Evolutionary conservation across 257 asterid genomes (phyloP).

Genomic region (Nicotiana sylvestris): DNA sequence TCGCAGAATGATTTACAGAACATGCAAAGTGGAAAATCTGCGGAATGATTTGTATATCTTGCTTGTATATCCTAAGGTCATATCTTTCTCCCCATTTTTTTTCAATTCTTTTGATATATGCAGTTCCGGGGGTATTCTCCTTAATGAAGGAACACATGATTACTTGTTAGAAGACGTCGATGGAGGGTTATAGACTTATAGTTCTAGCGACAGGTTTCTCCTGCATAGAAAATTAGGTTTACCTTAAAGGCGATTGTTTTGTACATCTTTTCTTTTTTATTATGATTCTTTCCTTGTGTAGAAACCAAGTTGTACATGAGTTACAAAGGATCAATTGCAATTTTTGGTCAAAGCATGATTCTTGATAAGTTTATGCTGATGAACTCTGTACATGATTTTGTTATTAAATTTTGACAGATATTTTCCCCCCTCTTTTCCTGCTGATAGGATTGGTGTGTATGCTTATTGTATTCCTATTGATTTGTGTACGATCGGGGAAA

Average conservation of each 20-base stretch:
- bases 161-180: slow-evolving; percentile 19
- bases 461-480: neutral
- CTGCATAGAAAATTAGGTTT: slow-evolving; percentile 23
- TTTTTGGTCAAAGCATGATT: slow-evolving; percentile 22
- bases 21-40: slow-evolving; percentile 26
- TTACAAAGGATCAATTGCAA: slow-evolving; percentile 21
- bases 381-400: neutral
- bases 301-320: slow-evolving; percentile 32
- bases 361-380: neutral
- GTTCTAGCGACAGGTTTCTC: slow-evolving; percentile 18
- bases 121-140: slow-evolving; percentile 17
- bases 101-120: slow-evolving; percentile 31
- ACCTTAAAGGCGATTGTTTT: slow-evolving; percentile 20
- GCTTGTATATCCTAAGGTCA: slow-evolving; percentile 26
- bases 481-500: too few relatives aligned
- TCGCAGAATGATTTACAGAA: slow-evolving; percentile 59
- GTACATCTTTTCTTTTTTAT: slow-evolving; percentile 3
- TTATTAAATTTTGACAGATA: neutral
- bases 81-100: slow-evolving; percentile 15
- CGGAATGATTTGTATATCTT: slow-evolving; percentile 17
- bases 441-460: neutral
- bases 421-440: too few relatives aligned
- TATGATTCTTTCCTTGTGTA: slow-evolving; percentile 1
- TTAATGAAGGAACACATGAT: slow-evolving; percentile 20
- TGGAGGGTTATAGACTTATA: slow-evolving; percentile 15